phyloP scores from a whole-genome alignment of 2,329 filamentous ascomycete genomes.

The Penicillium occitanis region DNA sequence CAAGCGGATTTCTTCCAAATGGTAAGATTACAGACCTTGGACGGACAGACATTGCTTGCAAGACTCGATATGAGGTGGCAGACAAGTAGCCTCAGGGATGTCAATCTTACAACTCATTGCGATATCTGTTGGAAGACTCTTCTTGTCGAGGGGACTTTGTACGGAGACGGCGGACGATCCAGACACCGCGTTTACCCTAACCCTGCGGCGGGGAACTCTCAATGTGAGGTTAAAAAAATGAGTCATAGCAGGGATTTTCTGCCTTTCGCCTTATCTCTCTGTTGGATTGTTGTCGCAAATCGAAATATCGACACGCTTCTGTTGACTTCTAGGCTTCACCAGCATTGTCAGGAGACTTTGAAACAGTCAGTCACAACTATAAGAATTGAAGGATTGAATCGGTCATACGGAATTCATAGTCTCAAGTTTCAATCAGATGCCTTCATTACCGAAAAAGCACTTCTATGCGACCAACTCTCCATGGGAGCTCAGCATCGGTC shows the following conservation, averaged over 20 bases:
- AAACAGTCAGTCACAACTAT: neutral
- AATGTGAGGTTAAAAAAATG: neutral
- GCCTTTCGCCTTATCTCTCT: neutral
- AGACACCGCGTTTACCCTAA: neutral
- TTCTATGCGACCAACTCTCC: constrained; percentile 38
- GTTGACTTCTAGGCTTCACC: neutral
- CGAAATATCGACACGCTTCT: neutral
- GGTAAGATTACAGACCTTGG: neutral
- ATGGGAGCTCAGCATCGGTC: constrained; percentile 38
- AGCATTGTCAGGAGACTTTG: neutral
- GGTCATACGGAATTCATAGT: neutral
- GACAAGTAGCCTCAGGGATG: neutral
- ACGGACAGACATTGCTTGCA: neutral
- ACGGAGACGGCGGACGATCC: neutral
- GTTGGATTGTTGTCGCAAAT: neutral
- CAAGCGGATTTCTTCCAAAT: neutral
- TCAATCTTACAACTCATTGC: neutral
- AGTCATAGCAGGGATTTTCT: neutral
- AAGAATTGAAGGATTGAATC: neutral
- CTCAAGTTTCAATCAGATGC: neutral
- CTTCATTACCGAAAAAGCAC: constrained; percentile 22
- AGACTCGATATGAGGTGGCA: neutral
- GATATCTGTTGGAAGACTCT: too few relatives aligned
- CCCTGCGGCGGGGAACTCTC: neutral
- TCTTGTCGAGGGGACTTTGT: neutral